phyloP scores from a whole-genome alignment of 2,329 filamentous ascomycete species.

The Cladobotryum protrusum region DNA sequence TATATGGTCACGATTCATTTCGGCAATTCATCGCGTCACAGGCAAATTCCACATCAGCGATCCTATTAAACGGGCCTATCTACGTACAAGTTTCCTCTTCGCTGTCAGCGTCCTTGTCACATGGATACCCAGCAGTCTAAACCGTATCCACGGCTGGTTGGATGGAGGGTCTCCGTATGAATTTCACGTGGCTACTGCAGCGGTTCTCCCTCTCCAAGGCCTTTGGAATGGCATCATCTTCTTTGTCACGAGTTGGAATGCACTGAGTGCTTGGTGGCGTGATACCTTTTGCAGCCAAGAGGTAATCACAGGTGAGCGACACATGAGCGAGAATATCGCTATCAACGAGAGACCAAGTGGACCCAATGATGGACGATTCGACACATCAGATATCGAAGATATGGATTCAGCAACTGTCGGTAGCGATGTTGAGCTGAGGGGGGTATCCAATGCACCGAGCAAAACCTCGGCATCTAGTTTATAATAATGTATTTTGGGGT shows the following conservation, averaged over 20 bases:
- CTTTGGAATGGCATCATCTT: slow-evolving; percentile 79
- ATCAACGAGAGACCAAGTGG: slow-evolving; percentile 6
- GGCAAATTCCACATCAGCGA: slow-evolving; percentile 37
- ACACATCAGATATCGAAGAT: slow-evolving; percentile 23
- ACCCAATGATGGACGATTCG: slow-evolving; percentile 10
- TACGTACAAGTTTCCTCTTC: slow-evolving; percentile 56
- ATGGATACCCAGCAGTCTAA: slow-evolving; percentile 63
- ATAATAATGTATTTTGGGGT: slow-evolving; percentile 8
- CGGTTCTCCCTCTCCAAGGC: slow-evolving; percentile 71
- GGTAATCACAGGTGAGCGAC: neutral
- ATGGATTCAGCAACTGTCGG: slow-evolving; percentile 23
- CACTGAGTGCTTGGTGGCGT: slow-evolving; percentile 16
- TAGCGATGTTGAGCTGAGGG: slow-evolving; percentile 29
- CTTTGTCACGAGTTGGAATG: slow-evolving; percentile 53
- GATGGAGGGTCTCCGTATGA: slow-evolving; percentile 49
- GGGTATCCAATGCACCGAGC: slow-evolving; percentile 19
- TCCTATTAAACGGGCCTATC: slow-evolving; percentile 54
- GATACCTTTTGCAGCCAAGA: neutral
- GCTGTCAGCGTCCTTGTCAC: slow-evolving; percentile 55
- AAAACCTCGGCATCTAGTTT: slow-evolving; percentile 18
- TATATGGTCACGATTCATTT: slow-evolving; percentile 12
- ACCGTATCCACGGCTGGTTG: slow-evolving; percentile 64
- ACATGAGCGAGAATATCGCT: slow-evolving; percentile 2
- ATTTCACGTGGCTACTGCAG: slow-evolving; percentile 62
- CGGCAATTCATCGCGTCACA: slow-evolving; percentile 25